Percentiles rank a stretch among this genome's conserved stretches.
phyloP scores from a whole-genome alignment of 805 yeast genomes.

The Maudiozyma barnettii region DNA sequence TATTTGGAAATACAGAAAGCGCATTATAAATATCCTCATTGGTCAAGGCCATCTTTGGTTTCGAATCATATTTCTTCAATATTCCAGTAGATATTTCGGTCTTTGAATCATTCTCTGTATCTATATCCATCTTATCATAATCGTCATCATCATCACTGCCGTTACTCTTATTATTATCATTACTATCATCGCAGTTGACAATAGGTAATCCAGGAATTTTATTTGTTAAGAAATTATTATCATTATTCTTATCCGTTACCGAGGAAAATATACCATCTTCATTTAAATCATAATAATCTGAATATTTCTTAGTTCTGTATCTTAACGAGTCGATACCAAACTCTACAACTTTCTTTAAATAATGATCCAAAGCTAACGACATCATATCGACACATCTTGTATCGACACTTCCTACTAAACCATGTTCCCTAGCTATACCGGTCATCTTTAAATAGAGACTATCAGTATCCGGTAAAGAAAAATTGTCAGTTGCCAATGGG shows the following conservation, averaged over 20 bases:
- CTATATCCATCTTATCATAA: background rate
- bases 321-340: constrained; percentile 64
- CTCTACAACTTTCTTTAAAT: constrained; percentile 65
- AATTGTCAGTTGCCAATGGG: constrained; percentile 67
- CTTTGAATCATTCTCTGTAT: background rate
- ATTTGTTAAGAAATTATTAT: background rate
- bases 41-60: constrained; percentile 33
- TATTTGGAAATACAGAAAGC: constrained; percentile 52
- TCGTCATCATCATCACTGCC: constrained; percentile 2
- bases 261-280: constrained; percentile 26
- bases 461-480: constrained; percentile 74
- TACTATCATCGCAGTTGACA: background rate
- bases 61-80: background rate
- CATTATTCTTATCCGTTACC: constrained; percentile 10
- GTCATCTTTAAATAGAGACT: constrained; percentile 57
- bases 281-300: constrained; percentile 28
- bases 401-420: constrained; percentile 71
- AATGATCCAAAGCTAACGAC: constrained; percentile 71
- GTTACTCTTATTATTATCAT: constrained; percentile 1
- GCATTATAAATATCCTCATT: constrained; percentile 62
- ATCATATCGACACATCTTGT: constrained; percentile 71
- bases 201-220: background rate
- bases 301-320: constrained; percentile 42
- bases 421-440: constrained; percentile 84
- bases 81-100: background rate